phyloP scores from a whole-genome alignment of 208 protist species.

The Phytomonas sp. region DNA sequence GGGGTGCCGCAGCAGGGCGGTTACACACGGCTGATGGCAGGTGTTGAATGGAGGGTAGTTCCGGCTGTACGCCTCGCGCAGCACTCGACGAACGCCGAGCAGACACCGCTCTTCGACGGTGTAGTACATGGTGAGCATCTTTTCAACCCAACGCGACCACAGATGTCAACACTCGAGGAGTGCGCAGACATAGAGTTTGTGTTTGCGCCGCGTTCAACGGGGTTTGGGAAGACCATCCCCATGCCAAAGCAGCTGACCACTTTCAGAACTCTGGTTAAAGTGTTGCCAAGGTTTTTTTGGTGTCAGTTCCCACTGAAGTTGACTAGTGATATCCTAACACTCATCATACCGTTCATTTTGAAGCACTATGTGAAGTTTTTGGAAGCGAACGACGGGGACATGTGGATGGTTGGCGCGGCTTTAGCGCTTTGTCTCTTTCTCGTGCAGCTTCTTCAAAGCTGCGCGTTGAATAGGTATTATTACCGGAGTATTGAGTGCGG shows the following conservation, averaged over 20 bases:
- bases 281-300: constrained; percentile 27
- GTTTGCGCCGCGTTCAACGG: constrained; percentile 9
- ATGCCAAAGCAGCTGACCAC: constrained; percentile 16
- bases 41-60: constrained; percentile 51
- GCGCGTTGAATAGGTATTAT: constrained; percentile 38
- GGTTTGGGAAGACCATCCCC: constrained; percentile 12
- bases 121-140: constrained; percentile 54
- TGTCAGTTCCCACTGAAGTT: constrained; percentile 40
- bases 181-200: constrained; percentile 21
- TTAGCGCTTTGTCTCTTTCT: constrained; percentile 38
- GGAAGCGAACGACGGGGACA: not conserved
- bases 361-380: constrained; percentile 30
- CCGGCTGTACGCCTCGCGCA: constrained; percentile 19
- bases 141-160: constrained; percentile 26
- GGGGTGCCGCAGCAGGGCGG: constrained; percentile 50
- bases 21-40: constrained; percentile 42
- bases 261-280: constrained; percentile 15
- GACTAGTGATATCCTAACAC: constrained; percentile 28
- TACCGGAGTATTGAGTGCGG: constrained; percentile 36
- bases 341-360: constrained; percentile 52
- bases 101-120: constrained; percentile 38
- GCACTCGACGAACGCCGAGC: constrained; percentile 8
- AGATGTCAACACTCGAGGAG: constrained; percentile 51
- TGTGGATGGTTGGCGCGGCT: constrained; percentile 28
- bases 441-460: constrained; percentile 33